Evolutionary conservation across 2,329 filamentous ascomycete species (phyloP).

Genomic region (Paracoccidioides brasiliensis): DNA sequence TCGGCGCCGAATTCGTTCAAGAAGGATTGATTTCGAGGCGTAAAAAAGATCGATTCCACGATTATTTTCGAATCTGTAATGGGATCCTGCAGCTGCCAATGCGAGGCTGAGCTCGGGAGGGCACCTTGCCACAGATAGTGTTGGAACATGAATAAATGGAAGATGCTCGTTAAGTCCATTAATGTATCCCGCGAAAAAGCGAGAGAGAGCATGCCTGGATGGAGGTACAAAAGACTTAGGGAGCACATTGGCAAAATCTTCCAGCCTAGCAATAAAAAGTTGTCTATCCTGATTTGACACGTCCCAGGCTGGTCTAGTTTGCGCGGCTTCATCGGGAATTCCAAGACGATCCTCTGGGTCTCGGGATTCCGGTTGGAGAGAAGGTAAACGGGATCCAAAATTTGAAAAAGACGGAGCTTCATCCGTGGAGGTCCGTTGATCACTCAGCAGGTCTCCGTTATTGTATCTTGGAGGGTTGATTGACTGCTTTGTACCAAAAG

Average conservation of each 20-base stretch:
- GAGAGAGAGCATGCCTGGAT: slow-evolving; percentile 35
- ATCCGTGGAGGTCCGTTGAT: slow-evolving; percentile 25
- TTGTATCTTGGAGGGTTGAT: slow-evolving; percentile 23
- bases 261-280: slow-evolving; percentile 31
- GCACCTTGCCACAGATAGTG: slow-evolving; percentile 32
- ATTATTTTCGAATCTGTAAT: slow-evolving; percentile 37
- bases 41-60: slow-evolving; percentile 45
- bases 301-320: slow-evolving; percentile 33
- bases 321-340: slow-evolving; percentile 26
- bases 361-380: slow-evolving; percentile 34
- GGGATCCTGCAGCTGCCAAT: slow-evolving; percentile 38
- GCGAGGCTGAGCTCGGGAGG: slow-evolving; percentile 39
- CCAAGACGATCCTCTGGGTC: slow-evolving; percentile 33
- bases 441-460: slow-evolving; percentile 27
- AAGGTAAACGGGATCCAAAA: slow-evolving; percentile 36
- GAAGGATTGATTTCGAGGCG: slow-evolving; percentile 42
- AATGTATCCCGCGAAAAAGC: slow-evolving; percentile 40
- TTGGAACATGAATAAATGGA: slow-evolving; percentile 40
- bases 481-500: slow-evolving; percentile 24
- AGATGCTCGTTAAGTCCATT: slow-evolving; percentile 40
- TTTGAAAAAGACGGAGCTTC: slow-evolving; percentile 36
- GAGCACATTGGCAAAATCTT: slow-evolving; percentile 34
- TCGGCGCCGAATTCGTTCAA: slow-evolving; percentile 38
- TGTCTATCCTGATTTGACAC: slow-evolving; percentile 35
- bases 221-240: slow-evolving; percentile 37